Evolutionary conservation across 2,329 filamentous ascomycete species (phyloP), one percentile per base, ranked within the genome.

Genomic region (Neobulgaria alba): DNA sequence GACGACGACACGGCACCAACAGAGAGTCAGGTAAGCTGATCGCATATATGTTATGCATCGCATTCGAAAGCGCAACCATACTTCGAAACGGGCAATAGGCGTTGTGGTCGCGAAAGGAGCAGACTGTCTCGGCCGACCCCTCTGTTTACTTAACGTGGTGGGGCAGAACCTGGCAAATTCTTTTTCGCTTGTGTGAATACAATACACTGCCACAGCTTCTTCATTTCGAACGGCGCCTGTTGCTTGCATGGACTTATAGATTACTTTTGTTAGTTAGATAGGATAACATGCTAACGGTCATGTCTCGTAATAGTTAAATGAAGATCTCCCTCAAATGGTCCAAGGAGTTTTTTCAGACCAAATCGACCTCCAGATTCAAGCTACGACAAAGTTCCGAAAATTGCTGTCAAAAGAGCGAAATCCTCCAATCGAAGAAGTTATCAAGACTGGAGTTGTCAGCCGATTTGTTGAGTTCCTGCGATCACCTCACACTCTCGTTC

Each of bases 291-390:
- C 52, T 56, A 41, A 54, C 32, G 10, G 14, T 29, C 17, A 18
- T 42, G 17, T 43, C 18, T 35, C 35, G 23, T 23, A 36, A 19
- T 61, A 98, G 92, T 75, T 98, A 63, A 94, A 92, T 63, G 89
- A 95, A 67, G 92, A 98, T 63, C 87, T 98, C 55, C 92, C 92
- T 57, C 82, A 92, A 69, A 98, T 98, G 92, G 92, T 96, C 48
- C 76, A 84, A 61, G 92, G 92, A 49, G 92, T 98, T 60, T 96
- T 98, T 71, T 98, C 92, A 51, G 90, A 98, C 52, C 88, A 96
- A 68, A 95, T 98, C 67, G 92, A 98, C 62, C 77, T 85, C 55
- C 92, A 98, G 68, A 98, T 98, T 57, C 82, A 90, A 67, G 88
- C 90, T 43, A 98, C 92, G 19, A 98, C 92, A 55, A 95, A 95